Evolutionary conservation across 768 basidiomycete species (phyloP).

Genomic region (Hemileccinum rubropunctum): DNA sequence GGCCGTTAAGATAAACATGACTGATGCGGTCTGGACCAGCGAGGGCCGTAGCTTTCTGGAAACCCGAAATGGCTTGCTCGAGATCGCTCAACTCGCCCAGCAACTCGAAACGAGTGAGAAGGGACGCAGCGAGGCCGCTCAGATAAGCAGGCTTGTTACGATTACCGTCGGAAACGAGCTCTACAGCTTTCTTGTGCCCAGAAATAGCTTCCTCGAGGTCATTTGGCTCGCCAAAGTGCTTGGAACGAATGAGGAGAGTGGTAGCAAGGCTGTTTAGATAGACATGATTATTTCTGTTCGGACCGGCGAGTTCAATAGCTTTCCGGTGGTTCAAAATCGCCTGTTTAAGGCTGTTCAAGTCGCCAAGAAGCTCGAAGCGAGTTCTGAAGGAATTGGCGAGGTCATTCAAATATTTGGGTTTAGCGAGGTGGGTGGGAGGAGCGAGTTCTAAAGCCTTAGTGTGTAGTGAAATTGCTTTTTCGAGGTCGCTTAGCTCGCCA

Average conservation of each 20-base stretch:
- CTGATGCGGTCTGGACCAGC: background rate
- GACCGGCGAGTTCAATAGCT: background rate
- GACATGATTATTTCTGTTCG: too few relatives aligned
- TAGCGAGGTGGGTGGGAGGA: background rate
- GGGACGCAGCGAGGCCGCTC: background rate
- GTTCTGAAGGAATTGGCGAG: background rate
- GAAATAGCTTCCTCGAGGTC: background rate
- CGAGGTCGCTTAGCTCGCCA: background rate
- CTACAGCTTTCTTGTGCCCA: too few relatives aligned
- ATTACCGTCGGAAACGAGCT: background rate
- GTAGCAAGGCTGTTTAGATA: background rate
- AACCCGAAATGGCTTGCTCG: background rate
- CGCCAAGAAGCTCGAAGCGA: background rate
- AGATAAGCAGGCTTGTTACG: background rate
- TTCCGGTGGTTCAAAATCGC: background rate
- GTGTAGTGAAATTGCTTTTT: background rate
- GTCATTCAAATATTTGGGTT: background rate
- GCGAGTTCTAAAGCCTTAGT: background rate
- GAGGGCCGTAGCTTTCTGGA: background rate
- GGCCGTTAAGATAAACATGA: background rate
- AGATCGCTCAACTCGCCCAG: background rate
- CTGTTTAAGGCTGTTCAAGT: background rate
- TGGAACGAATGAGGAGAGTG: background rate
- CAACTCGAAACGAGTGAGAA: background rate
- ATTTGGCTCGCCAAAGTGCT: background rate